A percentile compares a stretch with the other conserved stretches of the same genome.
These are phyloP conservation scores for Astathelohania contejeani DNA, from an alignment of 371 early-diverging fungal species.

Conservation along the genomic window DNA sequence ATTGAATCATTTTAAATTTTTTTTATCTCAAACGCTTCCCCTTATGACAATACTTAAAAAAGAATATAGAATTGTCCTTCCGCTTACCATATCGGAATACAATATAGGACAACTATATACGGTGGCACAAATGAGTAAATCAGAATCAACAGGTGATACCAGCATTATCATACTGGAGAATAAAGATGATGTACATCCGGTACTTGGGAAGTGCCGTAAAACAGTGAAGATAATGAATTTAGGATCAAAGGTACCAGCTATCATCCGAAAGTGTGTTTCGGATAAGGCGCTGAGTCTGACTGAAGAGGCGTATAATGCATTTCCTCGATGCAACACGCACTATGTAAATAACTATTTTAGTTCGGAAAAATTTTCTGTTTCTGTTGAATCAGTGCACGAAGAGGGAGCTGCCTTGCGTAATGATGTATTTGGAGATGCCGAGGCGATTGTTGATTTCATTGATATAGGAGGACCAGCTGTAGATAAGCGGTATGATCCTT, in stretches of 20 bases:
- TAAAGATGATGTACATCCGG: constrained; percentile 17
- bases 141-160: constrained; percentile 29
- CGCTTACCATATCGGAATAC: constrained; percentile 48
- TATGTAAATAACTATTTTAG: constrained; percentile 47
- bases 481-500: not conserved
- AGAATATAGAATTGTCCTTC: constrained; percentile 41
- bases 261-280: constrained; percentile 43
- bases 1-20: too few species aligned
- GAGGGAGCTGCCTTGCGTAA: constrained; percentile 5
- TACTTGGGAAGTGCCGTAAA: constrained; percentile 23
- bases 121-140: constrained; percentile 39
- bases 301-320: constrained; percentile 49
- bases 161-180: constrained; percentile 34
- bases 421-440: constrained; percentile 10
- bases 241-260: constrained; percentile 36
- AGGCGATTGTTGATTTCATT: constrained; percentile 3
- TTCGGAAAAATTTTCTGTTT: constrained; percentile 41
- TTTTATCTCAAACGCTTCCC: too few species aligned
- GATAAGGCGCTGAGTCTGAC: constrained; percentile 42
- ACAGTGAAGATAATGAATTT: constrained; percentile 48
- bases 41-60: constrained; percentile 22
- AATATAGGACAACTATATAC: constrained; percentile 48
- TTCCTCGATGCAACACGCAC: constrained; percentile 36
- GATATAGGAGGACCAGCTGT: not conserved
- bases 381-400: constrained; percentile 16